phyloP scores from a whole-genome alignment of 208 protist genomes.

The Crithidia sp. region DNA sequence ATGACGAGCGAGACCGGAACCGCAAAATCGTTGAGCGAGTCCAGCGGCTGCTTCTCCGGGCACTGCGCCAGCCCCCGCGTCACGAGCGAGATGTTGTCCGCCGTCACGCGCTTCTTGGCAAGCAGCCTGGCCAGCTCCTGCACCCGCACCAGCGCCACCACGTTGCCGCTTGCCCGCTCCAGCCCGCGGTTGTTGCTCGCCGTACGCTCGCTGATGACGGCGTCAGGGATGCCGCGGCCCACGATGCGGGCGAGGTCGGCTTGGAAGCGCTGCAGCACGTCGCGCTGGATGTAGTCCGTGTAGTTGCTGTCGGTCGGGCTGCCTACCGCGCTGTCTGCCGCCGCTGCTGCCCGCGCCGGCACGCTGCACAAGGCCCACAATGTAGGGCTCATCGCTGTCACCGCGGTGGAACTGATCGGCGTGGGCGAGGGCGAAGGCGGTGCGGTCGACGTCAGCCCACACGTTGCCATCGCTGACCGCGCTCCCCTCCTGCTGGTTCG shows the following conservation, averaged over 20 bases:
- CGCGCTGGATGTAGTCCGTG: constrained; percentile 52
- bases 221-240: constrained; percentile 67
- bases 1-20: constrained; percentile 78
- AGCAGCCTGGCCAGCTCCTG: constrained; percentile 67
- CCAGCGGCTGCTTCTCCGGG: constrained; percentile 67
- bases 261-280: constrained; percentile 61
- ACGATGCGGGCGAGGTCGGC: constrained; percentile 66
- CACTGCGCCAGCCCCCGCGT: constrained; percentile 74
- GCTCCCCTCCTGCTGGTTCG: background rate
- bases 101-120: constrained; percentile 56
- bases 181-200: constrained; percentile 48
- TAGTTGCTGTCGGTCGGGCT: constrained; percentile 34
- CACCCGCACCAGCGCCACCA: constrained; percentile 68
- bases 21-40: constrained; percentile 57
- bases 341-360: constrained; percentile 31
- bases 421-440: constrained; percentile 61
- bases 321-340: constrained; percentile 5
- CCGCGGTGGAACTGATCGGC: constrained; percentile 35
- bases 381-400: constrained; percentile 72
- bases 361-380: constrained; percentile 68
- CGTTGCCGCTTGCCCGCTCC: constrained; percentile 61
- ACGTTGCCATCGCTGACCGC: constrained; percentile 39
- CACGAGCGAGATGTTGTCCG: constrained; percentile 65
- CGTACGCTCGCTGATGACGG: constrained; percentile 54
- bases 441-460: constrained; percentile 75